These are phyloP conservation scores for Marchantia polymorpha DNA, from an alignment of 225 moss, liverwort and hornwort genomes.

Conservation along the genomic window DNA sequence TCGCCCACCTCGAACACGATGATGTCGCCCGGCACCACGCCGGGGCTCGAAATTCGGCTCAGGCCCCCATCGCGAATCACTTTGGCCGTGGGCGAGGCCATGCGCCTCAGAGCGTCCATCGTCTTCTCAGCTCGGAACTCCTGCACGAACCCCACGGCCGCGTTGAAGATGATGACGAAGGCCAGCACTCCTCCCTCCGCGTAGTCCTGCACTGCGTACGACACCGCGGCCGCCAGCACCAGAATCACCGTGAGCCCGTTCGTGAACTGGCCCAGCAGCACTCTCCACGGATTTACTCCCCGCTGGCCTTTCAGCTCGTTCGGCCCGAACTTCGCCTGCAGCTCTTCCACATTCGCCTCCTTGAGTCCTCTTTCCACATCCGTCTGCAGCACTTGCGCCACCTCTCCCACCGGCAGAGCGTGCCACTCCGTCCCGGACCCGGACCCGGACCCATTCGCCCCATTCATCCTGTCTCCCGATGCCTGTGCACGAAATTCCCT, in stretches of 20 bases:
- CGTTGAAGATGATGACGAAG: constrained; percentile 51
- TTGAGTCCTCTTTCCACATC: not conserved
- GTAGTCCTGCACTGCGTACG: constrained; percentile 16
- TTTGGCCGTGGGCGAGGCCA: constrained; percentile 58
- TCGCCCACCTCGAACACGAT: constrained; percentile 52
- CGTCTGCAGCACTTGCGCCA: not conserved
- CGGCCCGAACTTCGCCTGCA: constrained; percentile 7
- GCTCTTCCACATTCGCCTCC: not conserved
- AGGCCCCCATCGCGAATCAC: constrained; percentile 39
- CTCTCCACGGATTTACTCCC: constrained; percentile 12
- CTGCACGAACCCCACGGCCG: constrained; percentile 43
- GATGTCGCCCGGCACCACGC: constrained; percentile 44
- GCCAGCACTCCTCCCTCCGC: constrained; percentile 20
- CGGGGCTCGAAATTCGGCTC: constrained; percentile 31
- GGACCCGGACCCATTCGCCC: not conserved
- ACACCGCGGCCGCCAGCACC: constrained; percentile 5
- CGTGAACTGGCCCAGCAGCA: constrained; percentile 17
- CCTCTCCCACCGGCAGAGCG: not conserved
- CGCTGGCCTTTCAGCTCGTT: constrained; percentile 22
- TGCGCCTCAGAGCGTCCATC: constrained; percentile 54
- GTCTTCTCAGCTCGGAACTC: constrained; percentile 56
- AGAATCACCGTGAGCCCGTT: constrained; percentile 19
- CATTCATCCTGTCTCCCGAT: not conserved
- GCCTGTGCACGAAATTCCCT: not conserved
- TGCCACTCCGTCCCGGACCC: constrained; percentile 1